Base-by-base conservation (phyloP, 2,329 filamentous ascomycete genomes). In the Stachybotrys chlorohalonatus region DNA sequence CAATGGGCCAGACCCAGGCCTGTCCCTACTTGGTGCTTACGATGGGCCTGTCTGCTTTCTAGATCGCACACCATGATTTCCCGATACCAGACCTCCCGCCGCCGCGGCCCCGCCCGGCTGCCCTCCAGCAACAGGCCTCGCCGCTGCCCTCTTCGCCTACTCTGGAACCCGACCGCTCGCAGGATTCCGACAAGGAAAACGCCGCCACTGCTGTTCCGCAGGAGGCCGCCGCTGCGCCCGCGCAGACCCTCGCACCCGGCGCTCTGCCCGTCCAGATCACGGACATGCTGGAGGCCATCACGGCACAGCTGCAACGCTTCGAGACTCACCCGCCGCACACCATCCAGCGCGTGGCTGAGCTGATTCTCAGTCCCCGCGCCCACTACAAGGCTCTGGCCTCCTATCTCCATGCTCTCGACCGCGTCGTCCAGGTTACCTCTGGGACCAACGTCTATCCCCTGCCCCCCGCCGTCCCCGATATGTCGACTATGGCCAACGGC, bases 381-480 rank as follows among this genome's bases (percentile, higher is more conserved):
- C 88, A 96, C 71, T 96, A 97, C 74, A 84, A 82, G 57, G 87
- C 85, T 53, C 79, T 97, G 3, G 84, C 89, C 1, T 81, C 91
- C 11, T 99, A 94, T 68, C 83, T 99, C 11, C 88, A 94, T 63
- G 94, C 94, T 3, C 81, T 97, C 51, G 90, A 97, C 68, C 86
- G 94, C 55, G 87, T 96, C 24, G 84, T 96, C 30, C 90, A 88
- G 55, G 94, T 99, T 55, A 95, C 91, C 11, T 96, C 90, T 45
- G 82, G 85, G 31, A 83, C 85, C 17, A 85, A 88, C 59, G 78
- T 85, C 55, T 99, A 96, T 66, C 94, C 94, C 0, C 81, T 97
- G 1, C 90, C 89, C 1, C 81, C 84, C 0, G 81, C 83, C 13
- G 72, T 85, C 7, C 77, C 80, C 2, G 81, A 84, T 60, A 73